Conservation (phyloP, 1,284 basidiomycete genomes). For the Rhodotorula sp. region DNA sequence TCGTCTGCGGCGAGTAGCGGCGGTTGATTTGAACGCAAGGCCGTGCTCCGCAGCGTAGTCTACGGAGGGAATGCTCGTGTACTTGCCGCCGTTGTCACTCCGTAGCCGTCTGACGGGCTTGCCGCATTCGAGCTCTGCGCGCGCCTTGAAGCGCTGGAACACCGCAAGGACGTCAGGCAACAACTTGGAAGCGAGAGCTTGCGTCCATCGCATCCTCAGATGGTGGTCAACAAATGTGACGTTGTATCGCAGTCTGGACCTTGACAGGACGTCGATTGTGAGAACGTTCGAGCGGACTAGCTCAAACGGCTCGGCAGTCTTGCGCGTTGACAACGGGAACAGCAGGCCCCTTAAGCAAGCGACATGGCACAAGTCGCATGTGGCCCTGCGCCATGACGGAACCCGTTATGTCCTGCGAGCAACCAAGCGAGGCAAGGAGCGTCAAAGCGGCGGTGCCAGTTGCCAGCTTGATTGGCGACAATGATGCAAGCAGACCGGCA, state of each 20-base stretch:
- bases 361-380: conserved; percentile 1
- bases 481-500: not conserved
- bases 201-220: conserved; percentile 41
- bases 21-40: conserved; percentile 48
- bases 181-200: conserved; percentile 50
- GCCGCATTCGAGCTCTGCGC: conserved; percentile 43
- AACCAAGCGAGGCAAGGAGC: not conserved
- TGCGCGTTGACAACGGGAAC: conserved; percentile 12
- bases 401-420: not conserved
- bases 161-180: conserved; percentile 43
- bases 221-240: conserved; percentile 52
- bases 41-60: conserved; percentile 46
- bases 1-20: conserved; percentile 52
- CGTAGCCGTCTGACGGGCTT: conserved; percentile 48
- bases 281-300: conserved; percentile 52
- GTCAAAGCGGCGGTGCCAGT: conserved; percentile 7
- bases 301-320: conserved; percentile 3
- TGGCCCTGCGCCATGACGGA: too few relatives aligned
- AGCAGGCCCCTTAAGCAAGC: not conserved
- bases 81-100: conserved; percentile 51
- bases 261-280: conserved; percentile 45
- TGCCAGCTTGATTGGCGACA: not conserved
- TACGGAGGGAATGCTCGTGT: conserved; percentile 43
- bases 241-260: conserved; percentile 49
- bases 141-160: conserved; percentile 50